These are phyloP conservation scores for Tetrapisispora pingtungensis DNA, from an alignment of 805 yeast genomes.

Conservation along the genomic window DNA sequence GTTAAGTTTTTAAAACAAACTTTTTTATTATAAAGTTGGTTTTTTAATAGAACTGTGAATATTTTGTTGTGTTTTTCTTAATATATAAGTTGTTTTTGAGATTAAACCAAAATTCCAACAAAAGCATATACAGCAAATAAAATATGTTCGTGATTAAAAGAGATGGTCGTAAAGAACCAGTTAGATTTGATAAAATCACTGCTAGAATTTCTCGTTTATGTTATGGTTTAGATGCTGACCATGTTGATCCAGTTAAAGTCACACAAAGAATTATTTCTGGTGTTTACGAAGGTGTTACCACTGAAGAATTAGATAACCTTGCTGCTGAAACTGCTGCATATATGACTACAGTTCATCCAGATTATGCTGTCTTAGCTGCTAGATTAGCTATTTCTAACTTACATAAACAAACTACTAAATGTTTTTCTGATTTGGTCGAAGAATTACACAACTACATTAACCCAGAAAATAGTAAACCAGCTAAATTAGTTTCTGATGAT, in stretches of 20 bases:
- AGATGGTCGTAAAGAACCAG: slow-evolving; percentile 90
- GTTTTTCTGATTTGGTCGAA: slow-evolving; percentile 60
- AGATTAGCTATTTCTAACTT: slow-evolving; percentile 85
- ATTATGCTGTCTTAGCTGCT: slow-evolving; percentile 87
- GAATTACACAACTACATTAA: slow-evolving; percentile 64
- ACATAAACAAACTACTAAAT: slow-evolving; percentile 81
- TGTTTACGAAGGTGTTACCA: slow-evolving; percentile 78
- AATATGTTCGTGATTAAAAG: slow-evolving; percentile 77
- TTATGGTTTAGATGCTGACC: slow-evolving; percentile 78
- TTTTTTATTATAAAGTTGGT: too few relatives aligned
- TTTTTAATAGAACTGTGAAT: too few relatives aligned
- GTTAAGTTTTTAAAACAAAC: too few relatives aligned
- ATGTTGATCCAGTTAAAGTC: slow-evolving; percentile 84
- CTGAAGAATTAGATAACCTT: slow-evolving; percentile 62
- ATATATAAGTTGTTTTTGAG: too few relatives aligned
- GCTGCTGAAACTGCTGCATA: slow-evolving; percentile 95
- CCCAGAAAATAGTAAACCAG: slow-evolving; percentile 56
- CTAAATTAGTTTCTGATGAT: slow-evolving; percentile 48
- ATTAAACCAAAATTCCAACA: too few relatives aligned
- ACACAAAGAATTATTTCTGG: slow-evolving; percentile 85
- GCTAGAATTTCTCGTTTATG: slow-evolving; percentile 87
- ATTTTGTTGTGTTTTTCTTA: too few relatives aligned
- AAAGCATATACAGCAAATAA: neutral
- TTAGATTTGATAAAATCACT: slow-evolving; percentile 89
- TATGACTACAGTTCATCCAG: slow-evolving; percentile 96